Evolutionary conservation across 192 early-diverging fungal species (phyloP), one percentile per base, ranked within the genome.

Genomic region (Linnemannia exigua): DNA sequence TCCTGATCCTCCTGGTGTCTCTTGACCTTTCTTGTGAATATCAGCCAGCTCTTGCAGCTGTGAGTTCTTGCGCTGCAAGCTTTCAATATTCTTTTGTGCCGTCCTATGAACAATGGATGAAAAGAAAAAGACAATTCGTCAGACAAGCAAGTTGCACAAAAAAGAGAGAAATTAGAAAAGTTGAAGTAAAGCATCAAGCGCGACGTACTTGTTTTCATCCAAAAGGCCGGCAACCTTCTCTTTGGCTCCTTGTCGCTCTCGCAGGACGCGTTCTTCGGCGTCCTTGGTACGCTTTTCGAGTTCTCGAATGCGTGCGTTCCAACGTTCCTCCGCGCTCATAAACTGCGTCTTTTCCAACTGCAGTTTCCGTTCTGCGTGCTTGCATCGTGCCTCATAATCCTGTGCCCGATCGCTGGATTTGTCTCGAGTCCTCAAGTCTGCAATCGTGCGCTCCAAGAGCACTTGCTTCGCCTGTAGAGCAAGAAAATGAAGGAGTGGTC

Each of bases 221-320:
- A 74, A 14, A 16, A 90, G 81, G 19, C 76, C 80, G 3, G 87
- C 83, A 17, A 85, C 71, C 37, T 83, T 90, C 41, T 88, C 89
- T 63, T 88, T 81, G n/a, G 87, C 83, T 1, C 87, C 80, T 70
- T 90, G 82, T 22, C 83, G 79, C 67, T 90, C 89, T n/a, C 74
- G 67, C 46, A 82, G 79, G 5, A 86, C 72, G 14, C 87, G 61
- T 28, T 90, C 89, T 38, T 88, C 87, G 7, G 87, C 79, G 46
- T 82, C 76, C n/a, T 77, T 82, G 48, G 74, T 79, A 33, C 80
- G 73, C 22, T 74, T 77, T 54, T 89, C 85, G 36, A 87, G 48
- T 20, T 89, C 87, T 11, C 86, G 81, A 12, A 85, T 36, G 50
- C 87, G 69, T 16, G 79, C 74, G 47, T 84, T 84, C 86, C 82